A percentile compares a stretch with the other conserved stretches of the same genome.
These are phyloP conservation scores for Xylaria sp. DNA, from an alignment of 2,329 filamentous ascomycete species.

Conservation along the genomic window DNA sequence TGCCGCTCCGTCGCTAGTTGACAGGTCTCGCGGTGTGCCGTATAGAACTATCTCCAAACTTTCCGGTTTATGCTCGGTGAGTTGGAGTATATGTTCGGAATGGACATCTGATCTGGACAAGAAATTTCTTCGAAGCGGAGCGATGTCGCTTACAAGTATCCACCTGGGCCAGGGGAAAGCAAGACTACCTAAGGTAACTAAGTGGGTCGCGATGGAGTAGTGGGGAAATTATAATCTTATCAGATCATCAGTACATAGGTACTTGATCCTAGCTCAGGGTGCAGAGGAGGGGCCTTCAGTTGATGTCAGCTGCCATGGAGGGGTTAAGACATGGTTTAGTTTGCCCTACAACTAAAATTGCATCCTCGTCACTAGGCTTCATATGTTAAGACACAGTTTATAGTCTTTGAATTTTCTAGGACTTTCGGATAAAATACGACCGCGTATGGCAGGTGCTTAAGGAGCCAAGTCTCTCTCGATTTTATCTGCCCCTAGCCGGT, in stretches of 20 bases:
- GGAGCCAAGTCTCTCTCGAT: neutral
- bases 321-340: slow-evolving; percentile 22
- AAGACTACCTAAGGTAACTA: neutral
- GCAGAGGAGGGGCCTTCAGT: slow-evolving; percentile 38
- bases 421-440: neutral
- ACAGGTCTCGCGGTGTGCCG: slow-evolving; percentile 24
- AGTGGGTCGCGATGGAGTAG: slow-evolving; percentile 8
- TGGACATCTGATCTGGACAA: slow-evolving; percentile 27
- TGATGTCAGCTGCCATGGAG: slow-evolving; percentile 33
- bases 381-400: neutral
- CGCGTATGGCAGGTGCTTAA: neutral
- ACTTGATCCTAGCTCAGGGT: slow-evolving; percentile 29
- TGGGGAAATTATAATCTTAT: slow-evolving; percentile 35
- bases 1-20: slow-evolving; percentile 36
- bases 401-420: slow-evolving; percentile 8
- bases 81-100: slow-evolving; percentile 32
- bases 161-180: neutral
- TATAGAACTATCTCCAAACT: slow-evolving; percentile 35
- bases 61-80: slow-evolving; percentile 45
- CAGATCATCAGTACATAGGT: slow-evolving; percentile 41
- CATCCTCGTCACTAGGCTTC: neutral
- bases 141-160: slow-evolving; percentile 34
- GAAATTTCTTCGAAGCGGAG: slow-evolving; percentile 35
- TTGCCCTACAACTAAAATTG: neutral
- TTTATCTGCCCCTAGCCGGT: neutral